Percentiles rank a stretch among this genome's conserved stretches.
Conservation (phyloP, 306 rosid genomes). For the Sicyos edulis region DNA sequence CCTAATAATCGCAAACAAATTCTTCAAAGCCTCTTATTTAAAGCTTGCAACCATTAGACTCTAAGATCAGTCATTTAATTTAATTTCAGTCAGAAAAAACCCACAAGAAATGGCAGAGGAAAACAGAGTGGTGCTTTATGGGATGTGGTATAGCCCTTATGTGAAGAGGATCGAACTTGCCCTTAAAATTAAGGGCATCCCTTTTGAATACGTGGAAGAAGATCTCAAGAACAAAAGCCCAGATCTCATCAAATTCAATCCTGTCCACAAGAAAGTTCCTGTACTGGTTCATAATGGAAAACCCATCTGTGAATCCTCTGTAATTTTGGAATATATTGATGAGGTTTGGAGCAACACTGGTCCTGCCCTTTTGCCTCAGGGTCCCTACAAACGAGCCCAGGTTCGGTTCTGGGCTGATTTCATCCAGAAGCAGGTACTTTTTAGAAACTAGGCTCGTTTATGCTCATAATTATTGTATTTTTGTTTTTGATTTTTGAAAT, state of each 20-base stretch:
- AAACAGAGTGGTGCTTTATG: slow-evolving; percentile 22
- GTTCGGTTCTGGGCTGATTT: slow-evolving; percentile 31
- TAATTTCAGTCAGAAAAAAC: background rate
- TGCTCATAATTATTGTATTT: no score
- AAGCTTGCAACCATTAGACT: no score
- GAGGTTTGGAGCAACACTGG: slow-evolving; percentile 27
- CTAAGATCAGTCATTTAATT: no score
- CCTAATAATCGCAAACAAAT: no score
- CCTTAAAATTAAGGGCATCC: slow-evolving; percentile 26
- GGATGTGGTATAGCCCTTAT: slow-evolving; percentile 27
- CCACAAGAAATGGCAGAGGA: slow-evolving; percentile 24
- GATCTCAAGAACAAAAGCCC: slow-evolving; percentile 28
- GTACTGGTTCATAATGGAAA: slow-evolving; percentile 33
- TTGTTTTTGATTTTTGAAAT: no score
- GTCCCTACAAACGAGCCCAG: slow-evolving; percentile 24
- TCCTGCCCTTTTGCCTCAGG: slow-evolving; percentile 25
- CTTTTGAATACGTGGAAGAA: slow-evolving; percentile 26
- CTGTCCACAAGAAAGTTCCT: slow-evolving; percentile 31
- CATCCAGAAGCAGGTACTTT: slow-evolving; percentile 29
- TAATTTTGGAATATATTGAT: slow-evolving; percentile 32
- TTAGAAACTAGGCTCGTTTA: no score
- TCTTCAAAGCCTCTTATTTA: no score
- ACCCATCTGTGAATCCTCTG: slow-evolving; percentile 25
- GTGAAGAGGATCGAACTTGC: slow-evolving; percentile 30
- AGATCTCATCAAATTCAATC: slow-evolving; percentile 23